Evolutionary conservation across 75 land plant species (phyloP), one percentile per base, ranked within the genome.

Genomic region (Pinus tabuliformis): DNA sequence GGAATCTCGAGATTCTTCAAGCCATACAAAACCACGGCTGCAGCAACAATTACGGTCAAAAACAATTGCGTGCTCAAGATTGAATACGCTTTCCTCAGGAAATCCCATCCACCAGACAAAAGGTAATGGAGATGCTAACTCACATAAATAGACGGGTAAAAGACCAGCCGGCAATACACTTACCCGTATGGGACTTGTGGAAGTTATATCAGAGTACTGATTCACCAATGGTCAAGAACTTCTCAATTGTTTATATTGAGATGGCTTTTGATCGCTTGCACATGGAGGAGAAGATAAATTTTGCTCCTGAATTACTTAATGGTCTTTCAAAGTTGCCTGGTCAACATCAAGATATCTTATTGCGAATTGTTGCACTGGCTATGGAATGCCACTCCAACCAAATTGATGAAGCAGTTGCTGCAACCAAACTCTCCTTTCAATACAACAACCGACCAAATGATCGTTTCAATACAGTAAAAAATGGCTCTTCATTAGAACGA

Each of bases 121-220:
- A 92, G 99, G 92, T 94, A 20, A 83, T 93, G 82, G 99, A 96
- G 82, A 91, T 96, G 62, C 77, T 96, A 77, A 86, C 81, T 59
- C 99, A 96, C 78, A 87, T 94, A 20, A 93, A 91, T 79, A 97
- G 92, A 85, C 82, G 99, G 73, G 95, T 94, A 78, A 97, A 97
- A 75, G 90, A 97, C 74, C 91, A 90, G 18, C 76, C 73, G 14
- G 76, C 90, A 71, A 92, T 97, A 81, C 82, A 88, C 57, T 77
- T 97, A 65, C 99, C 99, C 2, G 61, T 92, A 36, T 24, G 33
- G 15, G 99, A 97, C 12, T 82, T 97, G 37, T 89, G 94, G 84
- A 86, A 81, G 30, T 71, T 88, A 59, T 97, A 94, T 80, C 21
- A 57, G 26, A 83, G 84, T 45, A 76, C 75, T 30, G 82, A 76